phyloP scores from a whole-genome alignment of 2,329 filamentous ascomycete species.

The Colletotrichum destructivum region DNA sequence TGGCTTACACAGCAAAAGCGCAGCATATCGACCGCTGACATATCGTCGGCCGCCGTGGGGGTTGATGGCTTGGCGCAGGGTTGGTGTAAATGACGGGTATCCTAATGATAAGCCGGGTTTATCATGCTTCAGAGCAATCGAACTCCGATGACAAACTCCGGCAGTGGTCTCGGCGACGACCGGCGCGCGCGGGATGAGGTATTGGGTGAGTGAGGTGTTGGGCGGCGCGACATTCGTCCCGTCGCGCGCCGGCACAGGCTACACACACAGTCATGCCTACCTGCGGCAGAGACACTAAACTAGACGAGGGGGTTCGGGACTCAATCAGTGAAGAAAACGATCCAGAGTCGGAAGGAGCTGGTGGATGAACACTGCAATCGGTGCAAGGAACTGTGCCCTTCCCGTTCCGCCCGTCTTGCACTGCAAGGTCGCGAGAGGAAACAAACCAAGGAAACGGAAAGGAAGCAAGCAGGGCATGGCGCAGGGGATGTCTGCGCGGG shows the following conservation, averaged over 20 bases:
- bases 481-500: not conserved
- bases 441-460: not conserved
- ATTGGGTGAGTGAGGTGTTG: not conserved
- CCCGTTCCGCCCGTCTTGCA: constrained; percentile 1
- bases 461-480: not conserved
- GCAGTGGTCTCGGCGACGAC: not conserved
- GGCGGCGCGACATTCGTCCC: not conserved
- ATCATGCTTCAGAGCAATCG: not conserved
- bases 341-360: not conserved
- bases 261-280: too few relatives aligned
- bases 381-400: constrained; percentile 7
- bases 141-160: not conserved
- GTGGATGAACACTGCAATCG: not conserved
- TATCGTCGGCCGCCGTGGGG: not conserved
- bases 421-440: not conserved
- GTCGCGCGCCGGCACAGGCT: not conserved
- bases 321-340: too few relatives aligned
- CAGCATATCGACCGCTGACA: constrained; percentile 31
- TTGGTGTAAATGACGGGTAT: not conserved
- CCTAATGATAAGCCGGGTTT: not conserved
- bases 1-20: constrained; percentile 33
- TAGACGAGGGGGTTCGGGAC: too few relatives aligned
- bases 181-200: not conserved
- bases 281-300: too few relatives aligned
- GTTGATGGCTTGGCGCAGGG: not conserved